Evolutionary conservation across 352 stramenopile genomes (phyloP), one percentile per base, ranked within the genome.

Genomic region (Phytophthora aleatoria): DNA sequence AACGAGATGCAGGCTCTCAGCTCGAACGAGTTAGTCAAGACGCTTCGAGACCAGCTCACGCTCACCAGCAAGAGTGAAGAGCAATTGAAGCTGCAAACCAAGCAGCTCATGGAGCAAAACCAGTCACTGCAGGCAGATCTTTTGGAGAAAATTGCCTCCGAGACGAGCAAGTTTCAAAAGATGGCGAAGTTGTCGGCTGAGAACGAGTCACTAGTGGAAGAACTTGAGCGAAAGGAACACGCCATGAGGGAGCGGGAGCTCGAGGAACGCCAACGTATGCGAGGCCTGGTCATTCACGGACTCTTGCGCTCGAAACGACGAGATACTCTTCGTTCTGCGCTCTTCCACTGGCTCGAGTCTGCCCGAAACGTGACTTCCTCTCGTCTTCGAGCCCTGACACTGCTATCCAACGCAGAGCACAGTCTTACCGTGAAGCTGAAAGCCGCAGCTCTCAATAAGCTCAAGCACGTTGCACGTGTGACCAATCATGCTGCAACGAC

Each of bases 31-130:
- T 59, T 74, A 13, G 54, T 89, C 28, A 83, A 84, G 48, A 88
- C 77, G 3, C 54, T 89, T 9, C 66, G 68, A 13, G 76, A 91
- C 30, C 71, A 91, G 30, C 76, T 89, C 5, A 44, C 72, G 11
- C 76, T 84, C 24, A 85, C 66, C 5, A 71, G 64, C 13, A 83
- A 83, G 30, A 88, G 77, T 67, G 82, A 91, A 57, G 77, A 87
- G 54, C 79, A 91, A 39, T 62, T 91, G 39, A 89, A 91, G 53
- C 65, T 88, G 13, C 82, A 91, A 59, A 89, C 76, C 9, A 79
- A 83, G 31, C 77, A 89, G 50, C 74, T 91, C 16, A 83, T 89
- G 45, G 76, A 91, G 47, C 82, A 89, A 48, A 91, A 91, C 20
- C 82, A 87, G 44, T 73, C 82, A 3, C 57, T 91, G 3, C 77